These are phyloP conservation scores for Hydnomerulius pinastri DNA, from an alignment of 768 basidiomycete genomes.

Conservation along the genomic window DNA sequence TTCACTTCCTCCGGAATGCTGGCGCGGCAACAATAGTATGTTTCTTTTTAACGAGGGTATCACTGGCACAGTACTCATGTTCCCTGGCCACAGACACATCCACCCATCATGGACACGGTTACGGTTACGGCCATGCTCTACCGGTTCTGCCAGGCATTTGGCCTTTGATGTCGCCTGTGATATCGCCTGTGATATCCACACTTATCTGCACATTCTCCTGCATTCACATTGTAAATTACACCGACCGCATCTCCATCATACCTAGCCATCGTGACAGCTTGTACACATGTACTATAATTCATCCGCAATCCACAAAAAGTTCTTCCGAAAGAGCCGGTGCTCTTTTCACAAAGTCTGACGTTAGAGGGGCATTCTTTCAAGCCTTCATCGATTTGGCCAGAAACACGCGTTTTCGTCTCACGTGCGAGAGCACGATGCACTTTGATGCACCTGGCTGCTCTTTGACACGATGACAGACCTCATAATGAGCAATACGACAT, in stretches of 20 bases:
- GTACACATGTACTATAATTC: conserved; percentile 34
- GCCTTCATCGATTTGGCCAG: conserved; percentile 19
- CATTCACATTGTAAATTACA: conserved; percentile 36
- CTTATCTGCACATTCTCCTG: conserved; percentile 12
- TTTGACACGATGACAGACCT: conserved; percentile 14
- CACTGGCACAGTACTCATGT: conserved; percentile 27
- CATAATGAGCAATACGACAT: conserved; percentile 18
- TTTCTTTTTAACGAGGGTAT: conserved; percentile 18
- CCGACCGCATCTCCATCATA: conserved; percentile 31
- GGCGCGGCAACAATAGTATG: conserved; percentile 81
- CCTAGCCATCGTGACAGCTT: conserved; percentile 25
- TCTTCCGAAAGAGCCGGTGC: conserved; percentile 22
- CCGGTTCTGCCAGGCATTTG: conserved; percentile 65
- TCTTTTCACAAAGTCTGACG: conserved; percentile 22
- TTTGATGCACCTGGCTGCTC: too few species aligned
- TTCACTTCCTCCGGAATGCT: conserved; percentile 78
- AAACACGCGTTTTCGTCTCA: conserved; percentile 33
- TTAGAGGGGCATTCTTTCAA: conserved; percentile 10
- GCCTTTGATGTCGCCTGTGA: too few species aligned
- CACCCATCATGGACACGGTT: conserved; percentile 88
- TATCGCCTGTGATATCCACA: too few species aligned
- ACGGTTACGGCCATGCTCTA: conserved; percentile 85
- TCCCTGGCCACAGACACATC: conserved; percentile 62
- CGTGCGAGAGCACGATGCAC: conserved; percentile 36
- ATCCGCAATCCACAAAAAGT: conserved; percentile 28